Conservation (phyloP, 768 basidiomycete genomes). For the Amanita jacksonii region DNA sequence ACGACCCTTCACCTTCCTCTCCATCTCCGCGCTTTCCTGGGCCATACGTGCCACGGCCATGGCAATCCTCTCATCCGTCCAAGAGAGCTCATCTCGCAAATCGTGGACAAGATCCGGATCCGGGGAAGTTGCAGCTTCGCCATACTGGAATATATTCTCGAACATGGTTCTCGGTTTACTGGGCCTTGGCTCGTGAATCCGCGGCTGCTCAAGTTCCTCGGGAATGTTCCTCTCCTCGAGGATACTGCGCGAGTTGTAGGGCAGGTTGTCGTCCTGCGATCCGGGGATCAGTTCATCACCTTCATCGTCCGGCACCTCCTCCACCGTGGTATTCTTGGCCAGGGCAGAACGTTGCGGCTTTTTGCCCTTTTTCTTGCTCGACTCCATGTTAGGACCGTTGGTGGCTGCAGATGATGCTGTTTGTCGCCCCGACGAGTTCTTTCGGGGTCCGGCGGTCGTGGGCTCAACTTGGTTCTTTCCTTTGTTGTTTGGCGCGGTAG, state of each 20-base stretch:
- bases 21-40: constrained; percentile 3
- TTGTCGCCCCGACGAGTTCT: neutral
- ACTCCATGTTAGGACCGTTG: neutral
- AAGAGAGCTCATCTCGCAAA: constrained; percentile 3
- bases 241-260: constrained; percentile 6
- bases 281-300: neutral
- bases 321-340: neutral
- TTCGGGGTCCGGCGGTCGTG: neutral
- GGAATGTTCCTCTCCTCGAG: neutral
- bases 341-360: neutral
- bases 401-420: neutral
- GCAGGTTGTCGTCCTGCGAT: constrained; percentile 4
- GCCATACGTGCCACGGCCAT: neutral
- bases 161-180: constrained; percentile 7
- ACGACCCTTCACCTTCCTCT: constrained; percentile 2
- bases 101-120: neutral
- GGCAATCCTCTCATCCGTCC: constrained; percentile 1
- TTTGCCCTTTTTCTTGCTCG: constrained; percentile 3
- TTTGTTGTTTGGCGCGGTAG: neutral
- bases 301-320: constrained; percentile 7
- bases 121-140: neutral
- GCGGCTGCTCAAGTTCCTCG: neutral
- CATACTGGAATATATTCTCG: constrained; percentile 6
- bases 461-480: neutral
- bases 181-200: constrained; percentile 6